These are phyloP conservation scores for Westerdykella aurantiaca DNA, from an alignment of 2,329 filamentous ascomycete genomes.

Conservation along the genomic window DNA sequence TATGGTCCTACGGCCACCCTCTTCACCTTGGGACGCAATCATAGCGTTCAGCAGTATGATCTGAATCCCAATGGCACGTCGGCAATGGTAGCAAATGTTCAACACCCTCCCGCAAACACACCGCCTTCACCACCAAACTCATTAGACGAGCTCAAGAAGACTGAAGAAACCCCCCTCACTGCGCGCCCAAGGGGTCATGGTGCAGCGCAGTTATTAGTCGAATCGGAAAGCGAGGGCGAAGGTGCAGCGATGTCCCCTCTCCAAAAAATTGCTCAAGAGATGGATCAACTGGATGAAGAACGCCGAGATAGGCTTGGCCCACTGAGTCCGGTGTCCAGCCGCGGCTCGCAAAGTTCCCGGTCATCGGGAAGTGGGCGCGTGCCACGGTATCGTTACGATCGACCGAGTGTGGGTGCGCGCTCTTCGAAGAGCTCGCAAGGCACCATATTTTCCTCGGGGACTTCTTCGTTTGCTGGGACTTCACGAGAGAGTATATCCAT, in stretches of 20 bases:
- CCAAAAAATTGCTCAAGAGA: constrained; percentile 67
- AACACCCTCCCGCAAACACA: constrained; percentile 72
- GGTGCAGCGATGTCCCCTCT: constrained; percentile 57
- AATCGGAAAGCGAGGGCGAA: constrained; percentile 65
- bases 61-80: constrained; percentile 66
- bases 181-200: constrained; percentile 23
- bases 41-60: constrained; percentile 92
- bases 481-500: constrained; percentile 54
- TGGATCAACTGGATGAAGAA: constrained; percentile 57
- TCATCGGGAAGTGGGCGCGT: constrained; percentile 46
- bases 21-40: constrained; percentile 82
- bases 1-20: constrained; percentile 87
- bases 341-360: constrained; percentile 55
- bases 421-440: constrained; percentile 45
- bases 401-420: constrained; percentile 26
- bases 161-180: constrained; percentile 26
- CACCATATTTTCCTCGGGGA: constrained; percentile 64
- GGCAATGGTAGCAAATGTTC: constrained; percentile 76
- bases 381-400: constrained; percentile 44
- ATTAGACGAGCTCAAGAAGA: constrained; percentile 58
- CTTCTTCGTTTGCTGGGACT: constrained; percentile 44
- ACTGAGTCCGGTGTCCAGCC: constrained; percentile 62
- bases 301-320: constrained; percentile 59
- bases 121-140: constrained; percentile 80
- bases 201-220: constrained; percentile 33